These are phyloP conservation scores for Lachnellula subtilissima DNA, from an alignment of 2,329 filamentous ascomycete species.

Conservation along the genomic window DNA sequence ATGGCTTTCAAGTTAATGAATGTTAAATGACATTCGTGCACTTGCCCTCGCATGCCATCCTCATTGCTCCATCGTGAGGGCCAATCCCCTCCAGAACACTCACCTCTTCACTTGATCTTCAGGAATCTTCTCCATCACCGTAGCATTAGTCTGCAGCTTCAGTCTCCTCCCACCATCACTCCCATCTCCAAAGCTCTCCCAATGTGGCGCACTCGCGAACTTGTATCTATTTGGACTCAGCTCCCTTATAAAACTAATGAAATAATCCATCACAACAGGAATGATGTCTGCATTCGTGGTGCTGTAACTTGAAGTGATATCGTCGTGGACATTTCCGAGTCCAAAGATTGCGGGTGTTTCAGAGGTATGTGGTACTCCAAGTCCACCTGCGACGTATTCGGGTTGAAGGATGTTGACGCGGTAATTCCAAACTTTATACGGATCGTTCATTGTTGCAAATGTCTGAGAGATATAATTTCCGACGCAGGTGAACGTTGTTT, in stretches of 20 bases:
- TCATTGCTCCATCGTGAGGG: slow-evolving; percentile 18
- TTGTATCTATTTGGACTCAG: slow-evolving; percentile 37
- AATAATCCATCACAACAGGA: slow-evolving; percentile 37
- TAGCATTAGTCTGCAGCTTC: slow-evolving; percentile 24
- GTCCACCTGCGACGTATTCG: slow-evolving; percentile 32
- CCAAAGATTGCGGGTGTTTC: slow-evolving; percentile 37
- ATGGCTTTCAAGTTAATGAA: background rate
- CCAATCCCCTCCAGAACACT: slow-evolving; percentile 25
- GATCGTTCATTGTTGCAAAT: slow-evolving; percentile 28
- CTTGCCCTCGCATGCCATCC: background rate
- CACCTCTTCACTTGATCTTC: slow-evolving; percentile 21
- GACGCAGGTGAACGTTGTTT: slow-evolving; percentile 46
- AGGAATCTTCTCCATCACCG: slow-evolving; percentile 27
- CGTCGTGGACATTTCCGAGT: slow-evolving; percentile 29
- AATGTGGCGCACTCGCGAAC: slow-evolving; percentile 25
- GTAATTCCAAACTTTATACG: slow-evolving; percentile 41
- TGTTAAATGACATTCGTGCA: background rate
- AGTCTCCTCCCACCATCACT: slow-evolving; percentile 19
- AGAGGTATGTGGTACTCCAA: slow-evolving; percentile 36
- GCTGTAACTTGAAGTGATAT: slow-evolving; percentile 30
- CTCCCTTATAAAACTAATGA: slow-evolving; percentile 39
- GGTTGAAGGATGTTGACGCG: slow-evolving; percentile 42
- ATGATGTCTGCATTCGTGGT: slow-evolving; percentile 32
- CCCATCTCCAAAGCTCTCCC: slow-evolving; percentile 24
- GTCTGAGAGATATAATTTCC: slow-evolving; percentile 37